Evolutionary conservation across 2,329 filamentous ascomycete species (phyloP), one percentile per base, ranked within the genome.

Genomic region (Venturia asperata): DNA sequence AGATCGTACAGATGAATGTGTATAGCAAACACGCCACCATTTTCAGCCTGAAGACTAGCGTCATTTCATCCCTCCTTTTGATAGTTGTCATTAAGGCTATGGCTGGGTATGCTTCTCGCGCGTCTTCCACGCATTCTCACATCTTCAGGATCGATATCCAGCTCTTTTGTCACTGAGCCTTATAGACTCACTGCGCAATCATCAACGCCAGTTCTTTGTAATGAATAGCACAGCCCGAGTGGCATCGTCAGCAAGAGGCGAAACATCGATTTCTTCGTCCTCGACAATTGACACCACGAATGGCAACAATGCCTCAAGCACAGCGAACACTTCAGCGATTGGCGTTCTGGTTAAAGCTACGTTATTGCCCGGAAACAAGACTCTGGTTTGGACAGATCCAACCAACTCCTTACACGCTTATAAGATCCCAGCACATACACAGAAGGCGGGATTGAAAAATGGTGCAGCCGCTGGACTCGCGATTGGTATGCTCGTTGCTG

Each of bases 401-500:
- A 34, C 30, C 30, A 34, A 34, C 30, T 41, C 9, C 39, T 15
- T 10, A 10, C 39, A 15, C 4, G 2, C 39, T n/a, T 5, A 47
- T 21, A n/a, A 19, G n/a, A 47, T 21, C 45, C 45, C n/a, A 47
- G 19, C 55, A n/a, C 24, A 17, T 21, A 61, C 30, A 4, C 21
- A 19, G 17, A 45, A 63, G 15, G 43, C 17, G n/a, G 34, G 45
- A 24, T 37, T 63, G 19, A 9, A 17, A 15, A 5, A 19, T 7
- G 74, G 72, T 7, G 70, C 70, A 0, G 69, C 69, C 9, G 75
- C 74, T 42, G 76, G 76, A 0, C 70, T 77, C 24, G 76, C 70
- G 4, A 71, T 78, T n/a, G 76, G 72, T 1, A 73, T 72, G 64
- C 68, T 75, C n/a, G 21, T 74, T 15, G 70, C 69, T 2, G 75